phyloP scores from a whole-genome alignment of 345 rosid genomes.

The Sonneratia alba region DNA sequence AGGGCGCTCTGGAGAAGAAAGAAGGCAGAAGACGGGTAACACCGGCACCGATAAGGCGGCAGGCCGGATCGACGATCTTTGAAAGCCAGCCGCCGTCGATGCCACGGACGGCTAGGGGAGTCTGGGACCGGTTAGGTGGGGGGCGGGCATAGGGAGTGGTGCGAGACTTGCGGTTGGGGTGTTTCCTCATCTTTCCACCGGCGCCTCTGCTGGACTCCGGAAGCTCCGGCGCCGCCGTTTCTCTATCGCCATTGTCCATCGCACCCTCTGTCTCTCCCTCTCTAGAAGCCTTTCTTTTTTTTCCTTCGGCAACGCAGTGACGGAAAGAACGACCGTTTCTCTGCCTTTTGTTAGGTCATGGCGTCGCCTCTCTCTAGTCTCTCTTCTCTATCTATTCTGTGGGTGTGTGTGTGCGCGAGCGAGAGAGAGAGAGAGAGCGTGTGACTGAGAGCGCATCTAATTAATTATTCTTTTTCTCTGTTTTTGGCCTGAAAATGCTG shows the following conservation, averaged over 20 bases:
- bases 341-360: too few relatives aligned
- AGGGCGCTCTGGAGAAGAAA: constrained; percentile 37
- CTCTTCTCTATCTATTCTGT: too few relatives aligned
- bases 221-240: constrained; percentile 24
- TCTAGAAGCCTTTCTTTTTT: too few relatives aligned
- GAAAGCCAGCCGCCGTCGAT: constrained; percentile 48
- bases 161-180: constrained; percentile 25
- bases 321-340: too few relatives aligned
- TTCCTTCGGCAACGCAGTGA: too few relatives aligned
- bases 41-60: constrained; percentile 55
- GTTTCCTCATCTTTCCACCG: constrained; percentile 59
- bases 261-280: not conserved
- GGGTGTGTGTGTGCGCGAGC: too few relatives aligned
- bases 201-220: constrained; percentile 24
- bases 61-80: constrained; percentile 73
- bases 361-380: too few relatives aligned
- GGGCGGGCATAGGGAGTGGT: constrained; percentile 61
- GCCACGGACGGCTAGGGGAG: constrained; percentile 32
- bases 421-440: too few relatives aligned
- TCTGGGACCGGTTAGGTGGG: constrained; percentile 25
- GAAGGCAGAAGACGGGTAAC: constrained; percentile 57
- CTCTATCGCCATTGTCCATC: constrained; percentile 13
- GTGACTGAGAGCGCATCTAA: too few relatives aligned
- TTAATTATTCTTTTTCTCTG: too few relatives aligned
- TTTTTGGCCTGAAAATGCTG: too few relatives aligned